phyloP scores from a whole-genome alignment of 306 rosid genomes.

The Parietaria judaica region DNA sequence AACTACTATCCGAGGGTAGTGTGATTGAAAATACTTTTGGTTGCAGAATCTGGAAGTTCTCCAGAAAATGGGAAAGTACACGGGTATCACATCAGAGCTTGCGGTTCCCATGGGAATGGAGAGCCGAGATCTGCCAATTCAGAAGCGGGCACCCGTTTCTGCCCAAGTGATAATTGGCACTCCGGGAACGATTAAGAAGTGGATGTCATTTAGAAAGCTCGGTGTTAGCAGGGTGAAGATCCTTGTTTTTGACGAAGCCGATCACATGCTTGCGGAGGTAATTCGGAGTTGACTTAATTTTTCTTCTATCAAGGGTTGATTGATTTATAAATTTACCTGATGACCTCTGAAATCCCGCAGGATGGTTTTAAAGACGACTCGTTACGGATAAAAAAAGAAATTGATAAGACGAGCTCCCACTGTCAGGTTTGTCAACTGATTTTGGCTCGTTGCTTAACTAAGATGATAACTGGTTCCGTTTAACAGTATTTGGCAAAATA shows the following conservation, averaged over 20 bases:
- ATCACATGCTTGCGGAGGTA: conserved; percentile 81
- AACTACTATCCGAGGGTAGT: no score
- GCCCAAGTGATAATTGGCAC: conserved; percentile 92
- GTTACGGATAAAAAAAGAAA: conserved; percentile 67
- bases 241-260: conserved; percentile 94
- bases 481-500: neutral
- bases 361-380: conserved; percentile 92
- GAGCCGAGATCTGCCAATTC: conserved; percentile 25
- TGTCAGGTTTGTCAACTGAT: conserved; percentile 52
- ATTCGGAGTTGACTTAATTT: neutral
- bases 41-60: conserved; percentile 75
- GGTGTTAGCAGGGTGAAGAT: conserved; percentile 40
- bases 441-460: no score
- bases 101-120: conserved; percentile 50
- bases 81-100: conserved; percentile 62
- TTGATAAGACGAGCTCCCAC: conserved; percentile 41
- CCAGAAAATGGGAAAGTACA: conserved; percentile 72
- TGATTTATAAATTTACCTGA: neutral
- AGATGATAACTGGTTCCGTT: no score
- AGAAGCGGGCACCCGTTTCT: conserved; percentile 41
- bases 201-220: conserved; percentile 51
- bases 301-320: neutral
- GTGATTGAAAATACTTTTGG: neutral
- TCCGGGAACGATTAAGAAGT: conserved; percentile 76
- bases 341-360: conserved; percentile 25